Evolutionary conservation across 805 yeast species (phyloP).

Genomic region (Teunomyces lycoperdinae): DNA sequence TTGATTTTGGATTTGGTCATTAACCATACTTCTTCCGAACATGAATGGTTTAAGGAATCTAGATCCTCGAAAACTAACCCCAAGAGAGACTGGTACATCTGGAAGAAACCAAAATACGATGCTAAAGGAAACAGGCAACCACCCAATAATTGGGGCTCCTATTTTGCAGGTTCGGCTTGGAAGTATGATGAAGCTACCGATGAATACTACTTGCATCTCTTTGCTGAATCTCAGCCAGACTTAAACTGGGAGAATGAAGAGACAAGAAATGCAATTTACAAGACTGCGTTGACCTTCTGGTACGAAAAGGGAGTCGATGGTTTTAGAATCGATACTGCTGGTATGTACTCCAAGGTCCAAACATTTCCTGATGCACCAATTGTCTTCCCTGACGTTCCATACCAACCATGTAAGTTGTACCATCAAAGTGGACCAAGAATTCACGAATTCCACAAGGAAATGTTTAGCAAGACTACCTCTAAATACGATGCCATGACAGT

Average conservation of each 20-base stretch:
- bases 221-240: conserved; percentile 56
- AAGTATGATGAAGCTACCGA: conserved; percentile 49
- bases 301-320: conserved; percentile 56
- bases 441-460: conserved; percentile 56
- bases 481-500: conserved; percentile 54
- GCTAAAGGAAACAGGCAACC: conserved; percentile 48
- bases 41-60: conserved; percentile 57
- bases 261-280: conserved; percentile 38
- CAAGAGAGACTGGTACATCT: conserved; percentile 60
- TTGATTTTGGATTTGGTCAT: conserved; percentile 54
- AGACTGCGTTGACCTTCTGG: conserved; percentile 51
- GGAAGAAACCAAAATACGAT: conserved; percentile 51
- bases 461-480: conserved; percentile 40
- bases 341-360: conserved; percentile 48
- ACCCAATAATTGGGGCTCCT: conserved; percentile 56
- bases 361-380: conserved; percentile 49
- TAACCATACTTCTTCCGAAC: conserved; percentile 56
- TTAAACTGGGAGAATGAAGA: conserved; percentile 57
- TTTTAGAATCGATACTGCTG: conserved; percentile 56
- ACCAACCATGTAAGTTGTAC: conserved; percentile 34
- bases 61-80: conserved; percentile 48
- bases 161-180: conserved; percentile 57
- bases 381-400: conserved; percentile 34
- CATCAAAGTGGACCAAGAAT: conserved; percentile 51
- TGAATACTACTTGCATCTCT: conserved; percentile 54